Evolutionary conservation across 352 stramenopile species (phyloP).

Genomic region (Elongisporangium prolatum): DNA sequence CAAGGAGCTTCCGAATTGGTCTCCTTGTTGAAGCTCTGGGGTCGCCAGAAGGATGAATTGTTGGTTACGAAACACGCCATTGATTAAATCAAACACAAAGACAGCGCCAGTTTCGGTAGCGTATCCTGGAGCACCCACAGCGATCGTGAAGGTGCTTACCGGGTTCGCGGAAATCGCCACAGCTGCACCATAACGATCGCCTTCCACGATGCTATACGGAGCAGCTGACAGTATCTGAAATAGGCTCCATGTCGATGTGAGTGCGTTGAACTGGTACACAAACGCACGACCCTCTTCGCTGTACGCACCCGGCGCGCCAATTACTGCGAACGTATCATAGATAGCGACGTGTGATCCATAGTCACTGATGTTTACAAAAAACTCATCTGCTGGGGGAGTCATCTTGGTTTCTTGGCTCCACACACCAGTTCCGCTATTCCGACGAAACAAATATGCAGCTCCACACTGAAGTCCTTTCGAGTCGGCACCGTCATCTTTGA

Average conservation of each 20-base stretch:
- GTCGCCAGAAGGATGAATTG: slow-evolving; percentile 54
- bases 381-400: slow-evolving; percentile 23
- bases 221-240: slow-evolving; percentile 61
- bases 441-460: slow-evolving; percentile 60
- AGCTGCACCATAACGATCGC: slow-evolving; percentile 68
- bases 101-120: slow-evolving; percentile 42
- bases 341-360: slow-evolving; percentile 51
- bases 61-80: slow-evolving; percentile 52
- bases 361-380: slow-evolving; percentile 41
- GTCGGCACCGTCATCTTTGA: slow-evolving; percentile 42
- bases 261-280: slow-evolving; percentile 64
- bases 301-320: slow-evolving; percentile 58
- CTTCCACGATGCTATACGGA: slow-evolving; percentile 32
- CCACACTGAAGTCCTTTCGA: slow-evolving; percentile 71
- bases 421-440: slow-evolving; percentile 17
- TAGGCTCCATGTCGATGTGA: slow-evolving; percentile 32
- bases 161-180: slow-evolving; percentile 54
- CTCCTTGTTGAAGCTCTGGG: slow-evolving; percentile 40
- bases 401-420: slow-evolving; percentile 66
- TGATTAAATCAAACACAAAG: slow-evolving; percentile 70
- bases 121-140: slow-evolving; percentile 69
- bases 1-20: slow-evolving; percentile 65
- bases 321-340: slow-evolving; percentile 39
- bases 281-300: slow-evolving; percentile 60
- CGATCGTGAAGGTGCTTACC: slow-evolving; percentile 37